These are phyloP conservation scores for Dictyophora rubrovolvata DNA, from an alignment of 768 basidiomycete genomes.

Conservation along the genomic window DNA sequence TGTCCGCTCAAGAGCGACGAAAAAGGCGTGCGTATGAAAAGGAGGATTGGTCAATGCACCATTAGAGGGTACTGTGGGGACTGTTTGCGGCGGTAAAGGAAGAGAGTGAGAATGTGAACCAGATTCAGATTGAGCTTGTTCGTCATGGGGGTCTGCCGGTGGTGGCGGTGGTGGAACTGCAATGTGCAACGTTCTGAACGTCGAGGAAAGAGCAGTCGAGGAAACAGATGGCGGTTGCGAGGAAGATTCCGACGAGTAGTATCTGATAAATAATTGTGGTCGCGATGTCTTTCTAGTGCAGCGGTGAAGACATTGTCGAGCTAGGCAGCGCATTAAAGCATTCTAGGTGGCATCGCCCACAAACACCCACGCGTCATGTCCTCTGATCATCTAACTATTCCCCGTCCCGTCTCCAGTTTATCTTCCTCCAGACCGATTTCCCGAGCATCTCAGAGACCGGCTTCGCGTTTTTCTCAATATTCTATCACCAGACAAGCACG, in stretches of 20 bases:
- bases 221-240: not conserved
- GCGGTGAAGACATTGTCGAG: not conserved
- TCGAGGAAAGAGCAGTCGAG: not conserved
- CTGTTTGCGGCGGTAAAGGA: conserved; percentile 7
- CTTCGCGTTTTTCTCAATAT: conserved; percentile 43
- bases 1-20: conserved; percentile 55
- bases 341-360: not conserved
- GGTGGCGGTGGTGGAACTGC: not conserved
- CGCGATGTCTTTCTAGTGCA: not conserved
- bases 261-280: not conserved
- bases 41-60: conserved; percentile 40
- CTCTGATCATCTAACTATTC: conserved; percentile 29
- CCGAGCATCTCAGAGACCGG: conserved; percentile 31
- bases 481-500: conserved; percentile 41
- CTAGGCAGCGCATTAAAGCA: not conserved
- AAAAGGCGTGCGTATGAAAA: conserved; percentile 77
- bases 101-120: not conserved
- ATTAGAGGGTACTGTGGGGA: not conserved
- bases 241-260: not conserved
- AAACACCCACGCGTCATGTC: conserved; percentile 14
- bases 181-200: not conserved
- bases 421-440: conserved; percentile 21
- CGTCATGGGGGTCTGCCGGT: not conserved
- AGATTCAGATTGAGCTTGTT: not conserved
- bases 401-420: conserved; percentile 21